Evolutionary conservation across 331 rosid species (phyloP), one percentile per base, ranked within the genome.

Genomic region (Saraca asoca): DNA sequence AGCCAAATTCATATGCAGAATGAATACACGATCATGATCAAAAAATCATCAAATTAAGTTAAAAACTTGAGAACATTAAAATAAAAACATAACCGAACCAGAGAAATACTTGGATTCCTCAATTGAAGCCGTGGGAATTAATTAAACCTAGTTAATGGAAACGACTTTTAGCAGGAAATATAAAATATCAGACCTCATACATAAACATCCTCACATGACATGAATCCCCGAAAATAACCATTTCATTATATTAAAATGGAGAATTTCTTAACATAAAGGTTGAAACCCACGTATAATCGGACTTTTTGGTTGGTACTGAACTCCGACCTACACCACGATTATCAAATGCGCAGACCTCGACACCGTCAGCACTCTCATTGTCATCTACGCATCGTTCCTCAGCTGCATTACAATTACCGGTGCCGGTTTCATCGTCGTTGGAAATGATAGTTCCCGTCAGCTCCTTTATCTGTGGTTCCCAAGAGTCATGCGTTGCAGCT

Each of bases 251-350:
- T 16, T 9, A 44, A 61, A 43, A 43, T n/a, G 24, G 46, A 33
- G 33, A 6, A n/a, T 33, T 35, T 3, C 33, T 1, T 20, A 46
- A 2, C 51, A 37, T 7, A 46, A 14, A 73, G 38, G 44, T 10
- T 18, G 35, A 16, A 62, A 87, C 97, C 78, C 85, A 93, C 98
- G 96, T 71, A 34, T 93, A 93, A 33, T 84, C 79, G 41, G 96
- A 84, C 65, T 84, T 89, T 33, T 49, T 52, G 13, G 74, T 51
- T n/a, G 95, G 96, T 4, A 86, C 70, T 68, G 87, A 80, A 83
- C 98, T 90, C 75, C 79, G 83, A 67, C 98, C 98, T 67, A 90
- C 82, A 33, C 97, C 98, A 2, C 98, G 90, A 56, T 94, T 94
- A 75, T 94, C 98, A 71, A 94, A 94, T 50, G 96, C 96, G 64